These are phyloP conservation scores for Lagenaria siceraria DNA, from an alignment of 306 rosid genomes.

Conservation along the genomic window DNA sequence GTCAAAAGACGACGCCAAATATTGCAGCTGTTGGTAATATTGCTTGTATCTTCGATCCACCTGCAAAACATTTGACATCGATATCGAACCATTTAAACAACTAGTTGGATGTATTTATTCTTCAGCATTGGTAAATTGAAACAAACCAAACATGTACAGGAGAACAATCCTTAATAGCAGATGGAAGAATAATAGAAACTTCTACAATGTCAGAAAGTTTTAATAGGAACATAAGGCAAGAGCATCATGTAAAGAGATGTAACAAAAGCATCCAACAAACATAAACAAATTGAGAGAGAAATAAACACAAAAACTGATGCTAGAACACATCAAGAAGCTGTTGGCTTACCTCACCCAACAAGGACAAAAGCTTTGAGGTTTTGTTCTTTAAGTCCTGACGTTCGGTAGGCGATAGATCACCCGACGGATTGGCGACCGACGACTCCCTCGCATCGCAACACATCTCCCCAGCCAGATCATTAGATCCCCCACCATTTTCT, in stretches of 20 bases:
- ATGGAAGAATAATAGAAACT: not conserved
- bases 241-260: not conserved
- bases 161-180: not conserved
- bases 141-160: not conserved
- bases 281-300: not conserved
- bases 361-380: constrained; percentile 61
- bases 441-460: constrained; percentile 37
- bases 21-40: constrained; percentile 72
- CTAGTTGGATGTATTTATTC: not conserved
- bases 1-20: constrained; percentile 57
- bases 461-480: constrained; percentile 24
- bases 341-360: constrained; percentile 71
- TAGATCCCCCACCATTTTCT: constrained; percentile 44
- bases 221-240: not conserved
- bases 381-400: constrained; percentile 58
- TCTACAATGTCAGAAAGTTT: not conserved
- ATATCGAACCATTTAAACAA: not conserved
- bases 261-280: not conserved
- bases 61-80: constrained; percentile 23
- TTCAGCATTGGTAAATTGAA: not conserved
- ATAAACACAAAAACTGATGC: not conserved
- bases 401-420: constrained; percentile 49
- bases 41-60: constrained; percentile 73
- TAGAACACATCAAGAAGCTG: not conserved
- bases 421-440: constrained; percentile 25